A percentile compares a stretch with the other conserved stretches of the same genome.
Evolutionary conservation across 129 eudicot species (phyloP).

Genomic region (Tanacetum coccineum): DNA sequence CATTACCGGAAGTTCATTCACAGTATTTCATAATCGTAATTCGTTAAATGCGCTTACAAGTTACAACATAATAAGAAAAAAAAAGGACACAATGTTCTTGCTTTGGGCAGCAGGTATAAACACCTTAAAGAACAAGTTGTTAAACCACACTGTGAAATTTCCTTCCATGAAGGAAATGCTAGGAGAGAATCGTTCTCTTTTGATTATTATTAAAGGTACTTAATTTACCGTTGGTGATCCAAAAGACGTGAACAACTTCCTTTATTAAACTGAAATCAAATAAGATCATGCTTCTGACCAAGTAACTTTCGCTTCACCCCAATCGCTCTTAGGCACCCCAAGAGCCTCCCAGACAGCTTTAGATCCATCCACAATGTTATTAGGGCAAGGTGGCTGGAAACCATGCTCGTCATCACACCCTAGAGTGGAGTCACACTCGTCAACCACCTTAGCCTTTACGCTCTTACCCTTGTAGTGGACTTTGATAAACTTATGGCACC

Average conservation of each 20-base stretch:
- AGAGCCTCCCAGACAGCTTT: conserved; percentile 15
- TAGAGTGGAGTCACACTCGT: conserved; percentile 41
- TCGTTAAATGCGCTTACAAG: no score
- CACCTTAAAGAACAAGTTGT: neutral
- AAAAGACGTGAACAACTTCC: neutral
- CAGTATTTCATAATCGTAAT: no score
- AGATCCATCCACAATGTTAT: conserved; percentile 46
- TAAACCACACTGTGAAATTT: neutral
- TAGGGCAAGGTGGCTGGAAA: conserved; percentile 36
- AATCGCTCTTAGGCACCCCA: conserved; percentile 26
- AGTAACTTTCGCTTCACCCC: conserved; percentile 12
- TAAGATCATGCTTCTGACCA: conserved; percentile 22
- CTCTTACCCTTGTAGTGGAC: conserved; percentile 23
- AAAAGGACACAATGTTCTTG: neutral
- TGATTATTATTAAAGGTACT: neutral
- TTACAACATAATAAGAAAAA: neutral
- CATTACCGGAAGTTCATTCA: no score
- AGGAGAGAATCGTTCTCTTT: neutral
- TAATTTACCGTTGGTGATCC: neutral
- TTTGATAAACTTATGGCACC: conserved; percentile 21
- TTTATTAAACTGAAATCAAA: no score
- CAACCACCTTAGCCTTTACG: conserved; percentile 39
- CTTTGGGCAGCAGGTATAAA: neutral
- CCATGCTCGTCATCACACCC: conserved; percentile 37
- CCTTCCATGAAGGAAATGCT: neutral